Evolutionary conservation across 495 filamentous ascomycete species (phyloP), one percentile per base, ranked within the genome.

Genomic region (Recurvomyces mirabilis): DNA sequence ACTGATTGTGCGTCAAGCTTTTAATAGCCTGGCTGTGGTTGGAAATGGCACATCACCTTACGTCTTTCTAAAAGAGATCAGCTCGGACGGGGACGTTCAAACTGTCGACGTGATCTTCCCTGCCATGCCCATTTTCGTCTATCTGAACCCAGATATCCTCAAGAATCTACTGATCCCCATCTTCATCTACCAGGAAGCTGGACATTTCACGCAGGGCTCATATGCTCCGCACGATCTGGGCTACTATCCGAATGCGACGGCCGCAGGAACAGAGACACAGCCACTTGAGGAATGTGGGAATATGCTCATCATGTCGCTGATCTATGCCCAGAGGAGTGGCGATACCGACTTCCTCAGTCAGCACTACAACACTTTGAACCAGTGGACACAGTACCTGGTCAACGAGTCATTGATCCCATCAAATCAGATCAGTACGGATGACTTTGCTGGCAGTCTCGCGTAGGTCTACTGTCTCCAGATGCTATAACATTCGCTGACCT

Each of bases 251-350:
- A 63, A 63, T 41, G 61, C 58, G 4, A 61, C 58, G 14, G 56
- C 54, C 2, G 58, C 56, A 1, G 29, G 33, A 11, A 61, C 50
- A 17, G 60, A 64, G 42, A 15, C 18, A 10, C 58, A 57, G 57
- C 61, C 60, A 0, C 15, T 63, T 2, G 61, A 64, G 40, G 61
- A 64, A 46, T 63, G 56, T 38, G 61, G 61, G 6, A 64, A 63
- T 47, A 60, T 60, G 47, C 34, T 64, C 15, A 60, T 64, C 50
- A 61, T 64, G 60, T 42, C 54, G 7, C 47, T 64, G 11, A 51
- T 74, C 1, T 81, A 80, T 51, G 72, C 68, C 2, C 65, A 64
- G 35, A 35, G 63, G 14, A 60, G 72, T 6, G 51, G 61, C 2
- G 62, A 77, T 46, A 57, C 38, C 5, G 54, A 55, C 4, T 78